Conservation (phyloP, 2,329 filamentous ascomycete species). For the Cladosporium sp. region DNA sequence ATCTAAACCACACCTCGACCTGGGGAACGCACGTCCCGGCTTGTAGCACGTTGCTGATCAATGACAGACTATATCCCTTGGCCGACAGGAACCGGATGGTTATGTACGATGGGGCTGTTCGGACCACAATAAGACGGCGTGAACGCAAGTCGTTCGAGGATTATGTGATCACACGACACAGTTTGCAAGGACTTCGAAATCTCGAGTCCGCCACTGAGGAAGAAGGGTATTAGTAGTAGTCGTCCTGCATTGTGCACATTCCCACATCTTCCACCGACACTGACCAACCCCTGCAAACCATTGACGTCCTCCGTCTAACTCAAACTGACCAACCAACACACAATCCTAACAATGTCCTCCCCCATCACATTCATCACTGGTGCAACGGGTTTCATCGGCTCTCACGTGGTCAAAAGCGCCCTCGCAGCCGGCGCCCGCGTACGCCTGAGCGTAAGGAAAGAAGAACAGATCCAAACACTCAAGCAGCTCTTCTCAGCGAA, state of each 20-base stretch:
- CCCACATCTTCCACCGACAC: background rate
- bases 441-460: conserved; percentile 23
- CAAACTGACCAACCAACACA: background rate
- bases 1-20: background rate
- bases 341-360: background rate
- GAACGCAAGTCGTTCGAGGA: background rate
- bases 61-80: background rate
- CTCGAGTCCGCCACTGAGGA: background rate
- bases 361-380: conserved; percentile 31
- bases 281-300: background rate
- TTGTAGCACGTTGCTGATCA: background rate
- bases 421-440: conserved; percentile 26
- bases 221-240: background rate
- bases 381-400: conserved; percentile 34
- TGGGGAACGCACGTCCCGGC: background rate
- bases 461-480: conserved; percentile 17
- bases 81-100: background rate
- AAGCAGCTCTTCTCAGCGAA: background rate
- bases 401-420: conserved; percentile 27
- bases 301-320: no score
- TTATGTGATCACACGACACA: background rate
- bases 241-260: background rate
- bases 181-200: background rate
- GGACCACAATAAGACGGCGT: background rate
- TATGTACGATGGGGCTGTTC: background rate